Evolutionary conservation across 2,329 filamentous ascomycete genomes (phyloP), one percentile per base, ranked within the genome.

Genomic region (Penicillium hordei): DNA sequence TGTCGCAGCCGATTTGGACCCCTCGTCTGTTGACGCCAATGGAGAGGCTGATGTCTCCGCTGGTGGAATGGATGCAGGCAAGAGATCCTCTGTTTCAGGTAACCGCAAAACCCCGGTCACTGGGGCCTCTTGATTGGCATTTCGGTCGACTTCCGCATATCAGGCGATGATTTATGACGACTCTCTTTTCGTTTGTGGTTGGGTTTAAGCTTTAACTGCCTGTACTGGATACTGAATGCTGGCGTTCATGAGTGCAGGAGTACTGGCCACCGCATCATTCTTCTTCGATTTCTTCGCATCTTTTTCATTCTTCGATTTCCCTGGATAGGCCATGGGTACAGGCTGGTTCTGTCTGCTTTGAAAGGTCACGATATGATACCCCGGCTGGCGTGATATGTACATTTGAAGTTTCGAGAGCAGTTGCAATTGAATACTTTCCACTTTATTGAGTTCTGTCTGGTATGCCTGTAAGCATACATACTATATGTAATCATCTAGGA

Each of bases 331-430:
- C 59, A 34, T 65, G 48, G 54, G 51, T 39, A 63, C 46, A 57
- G 61, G 55, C 60, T 60, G 59, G 52, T 62, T 63, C 56, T 65
- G 55, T 62, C 68, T 59, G 49, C 40, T 61, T 61, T 42, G 55
- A 57, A 53, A 57, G 55, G 62, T 64, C 61, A 69, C 63, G 63
- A 67, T 60, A 68, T 71, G 70, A 72, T 72, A 72, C 68, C 68
- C 68, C 65, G 52, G 58, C 39, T 63, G 59, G 57, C 56, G 56
- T 60, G 55, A 61, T 58, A 56, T 33, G 31, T 51, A 23, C 23
- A 58, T 58, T 51, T 56, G 56, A 43, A 52, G 10, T 33, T 55
- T 48, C 39, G 36, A 60, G 52, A 59, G 46, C 55, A 56, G 36
- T 45, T 48, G 52, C 48, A 63, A 63, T 59, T 42, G 19, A 62